Evolutionary conservation across 805 yeast genomes (phyloP).

Genomic region (Candida rishiriensis): DNA sequence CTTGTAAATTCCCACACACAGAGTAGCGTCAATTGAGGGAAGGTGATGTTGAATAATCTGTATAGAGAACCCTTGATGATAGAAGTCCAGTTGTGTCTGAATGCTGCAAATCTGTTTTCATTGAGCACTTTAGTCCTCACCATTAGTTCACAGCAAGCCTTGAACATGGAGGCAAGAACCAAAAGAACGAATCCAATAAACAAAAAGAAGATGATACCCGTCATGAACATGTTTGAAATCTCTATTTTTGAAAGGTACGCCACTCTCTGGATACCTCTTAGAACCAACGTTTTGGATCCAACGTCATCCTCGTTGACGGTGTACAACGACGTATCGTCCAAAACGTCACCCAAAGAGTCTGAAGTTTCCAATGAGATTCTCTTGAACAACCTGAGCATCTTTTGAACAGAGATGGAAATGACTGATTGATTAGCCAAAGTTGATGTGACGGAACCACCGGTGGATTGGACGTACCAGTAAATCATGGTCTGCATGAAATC

Average conservation of each 20-base stretch:
- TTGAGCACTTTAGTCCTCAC: constrained; percentile 55
- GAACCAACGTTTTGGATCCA: constrained; percentile 65
- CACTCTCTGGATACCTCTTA: constrained; percentile 91
- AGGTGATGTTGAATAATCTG: constrained; percentile 76
- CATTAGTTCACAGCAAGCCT: constrained; percentile 61
- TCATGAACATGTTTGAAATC: constrained; percentile 78
- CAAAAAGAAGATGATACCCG: constrained; percentile 79
- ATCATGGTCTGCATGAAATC: constrained; percentile 77
- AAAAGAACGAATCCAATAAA: constrained; percentile 65
- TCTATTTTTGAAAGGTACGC: constrained; percentile 82
- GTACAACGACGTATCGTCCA: constrained; percentile 49
- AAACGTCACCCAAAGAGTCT: constrained; percentile 38
- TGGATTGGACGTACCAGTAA: constrained; percentile 92
- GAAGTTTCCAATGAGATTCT: constrained; percentile 38
- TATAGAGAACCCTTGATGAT: constrained; percentile 85
- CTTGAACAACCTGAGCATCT: constrained; percentile 31
- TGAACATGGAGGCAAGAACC: constrained; percentile 56
- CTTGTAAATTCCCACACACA: constrained; percentile 87
- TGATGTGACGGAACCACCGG: constrained; percentile 85
- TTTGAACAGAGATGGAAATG: constrained; percentile 83
- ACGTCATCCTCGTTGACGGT: constrained; percentile 68
- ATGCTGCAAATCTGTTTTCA: constrained; percentile 65
- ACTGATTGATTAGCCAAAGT: constrained; percentile 58
- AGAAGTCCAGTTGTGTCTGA: constrained; percentile 77
- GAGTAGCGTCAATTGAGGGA: constrained; percentile 79